Conservation (phyloP, 352 stramenopile genomes). For the Phytopythium mirpurense region DNA sequence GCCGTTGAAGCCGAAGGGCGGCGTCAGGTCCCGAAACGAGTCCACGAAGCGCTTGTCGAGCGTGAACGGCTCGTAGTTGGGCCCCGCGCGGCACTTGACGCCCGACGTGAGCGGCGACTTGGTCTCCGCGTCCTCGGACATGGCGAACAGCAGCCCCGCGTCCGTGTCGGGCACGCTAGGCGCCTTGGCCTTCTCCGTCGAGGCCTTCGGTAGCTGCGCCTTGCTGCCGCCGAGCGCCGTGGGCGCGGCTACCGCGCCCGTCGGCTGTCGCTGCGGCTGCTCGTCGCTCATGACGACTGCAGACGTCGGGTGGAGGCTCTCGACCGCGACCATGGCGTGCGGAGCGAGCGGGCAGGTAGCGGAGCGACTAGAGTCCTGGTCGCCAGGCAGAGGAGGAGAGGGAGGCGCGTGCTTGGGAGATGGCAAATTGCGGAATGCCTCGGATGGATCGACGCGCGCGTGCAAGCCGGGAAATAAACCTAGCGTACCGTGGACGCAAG, state of each 20-base stretch:
- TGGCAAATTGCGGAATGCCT: conserved; percentile 1
- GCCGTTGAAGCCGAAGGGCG: conserved; percentile 93
- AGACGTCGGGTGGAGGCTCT: conserved; percentile 6
- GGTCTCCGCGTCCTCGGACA: conserved; percentile 3
- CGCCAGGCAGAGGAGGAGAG: not conserved
- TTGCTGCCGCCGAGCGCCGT: conserved; percentile 1
- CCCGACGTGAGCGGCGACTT: conserved; percentile 7
- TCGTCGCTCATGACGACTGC: conserved; percentile 5
- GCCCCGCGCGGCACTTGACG: conserved; percentile 12
- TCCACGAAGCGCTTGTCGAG: conserved; percentile 39
- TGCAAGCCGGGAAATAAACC: not conserved
- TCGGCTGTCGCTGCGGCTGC: not conserved
- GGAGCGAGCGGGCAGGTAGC: not conserved
- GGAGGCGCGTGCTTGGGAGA: conserved; percentile 3
- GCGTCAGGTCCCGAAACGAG: conserved; percentile 33
- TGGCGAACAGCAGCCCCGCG: conserved; percentile 1
- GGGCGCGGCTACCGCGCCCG: not conserved
- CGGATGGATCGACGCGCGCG: not conserved
- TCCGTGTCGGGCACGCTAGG: not conserved
- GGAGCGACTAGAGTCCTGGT: too few relatives aligned
- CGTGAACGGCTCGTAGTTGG: conserved; percentile 18
- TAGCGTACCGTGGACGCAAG: conserved; percentile 1
- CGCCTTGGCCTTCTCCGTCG: not conserved
- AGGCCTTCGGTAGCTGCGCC: not conserved
- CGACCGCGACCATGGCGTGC: conserved; percentile 5